Evolutionary conservation across 2,329 filamentous ascomycete genomes (phyloP), one percentile per base, ranked within the genome.

Genomic region (Diaporthe velutina): DNA sequence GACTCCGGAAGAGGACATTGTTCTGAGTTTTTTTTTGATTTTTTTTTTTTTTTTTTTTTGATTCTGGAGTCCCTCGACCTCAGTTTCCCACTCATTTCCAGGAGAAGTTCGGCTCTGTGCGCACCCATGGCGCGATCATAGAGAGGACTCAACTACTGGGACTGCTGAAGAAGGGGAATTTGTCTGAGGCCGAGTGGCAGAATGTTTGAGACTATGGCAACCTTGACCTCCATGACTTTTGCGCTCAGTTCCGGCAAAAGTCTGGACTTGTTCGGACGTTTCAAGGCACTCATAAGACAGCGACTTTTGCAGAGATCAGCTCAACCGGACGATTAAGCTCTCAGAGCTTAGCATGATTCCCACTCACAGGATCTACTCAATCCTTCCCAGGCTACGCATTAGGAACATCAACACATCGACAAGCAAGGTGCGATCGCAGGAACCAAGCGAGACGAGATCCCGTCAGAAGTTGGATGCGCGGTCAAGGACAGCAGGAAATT

Each of bases 371-470:
- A 60, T 40, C 22, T 60, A 40, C 57, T 60, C 57, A 60, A 60
- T 25, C 22, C 55, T 12, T 58, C 55, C 55, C 55, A 58, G 33
- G 10, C 55, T 40, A 60, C 57, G n/a, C 33, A 40, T 13, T 40
- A 40, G 57, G 35, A 60, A 40, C 15, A 42, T 42, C 35, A 2
- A 3, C 13, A 60, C 13, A 60, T 40, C 35, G 13, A 60, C 35
- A 60, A 42, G 57, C n/a, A 28, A 60, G 22, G 57, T 60, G 35
- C 57, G n/a, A 42, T 60, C 57, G 57, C 7, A 42, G 35, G 57
- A 60, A 30, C n/a, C 4, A 61, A 61, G 58, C 35, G 57, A 42
- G 55, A 42, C 57, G 57, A 61, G 38, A 61, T 61, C 57, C 57
- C 35, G 35, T 61, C 57, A 28, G 57, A 61, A 61, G 57, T 61